phyloP scores from a whole-genome alignment of 257 asterid species.

The Solanum bukasovii region DNA sequence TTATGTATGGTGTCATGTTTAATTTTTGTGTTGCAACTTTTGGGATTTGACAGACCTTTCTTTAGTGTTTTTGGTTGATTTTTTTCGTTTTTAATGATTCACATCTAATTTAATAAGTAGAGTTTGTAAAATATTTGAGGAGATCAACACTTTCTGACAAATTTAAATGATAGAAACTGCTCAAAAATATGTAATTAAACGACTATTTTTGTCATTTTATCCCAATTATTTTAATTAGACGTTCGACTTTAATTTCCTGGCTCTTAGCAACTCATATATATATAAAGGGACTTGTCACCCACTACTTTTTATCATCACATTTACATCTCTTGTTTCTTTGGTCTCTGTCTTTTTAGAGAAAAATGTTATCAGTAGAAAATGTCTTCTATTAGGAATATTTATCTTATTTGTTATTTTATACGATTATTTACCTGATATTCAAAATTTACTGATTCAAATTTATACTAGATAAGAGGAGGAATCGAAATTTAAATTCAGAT shows the following conservation, averaged over 20 bases:
- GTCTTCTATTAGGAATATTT: background rate
- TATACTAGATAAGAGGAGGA: background rate
- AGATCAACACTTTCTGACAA: no score
- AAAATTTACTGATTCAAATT: background rate
- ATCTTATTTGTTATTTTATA: background rate
- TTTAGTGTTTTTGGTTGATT: background rate
- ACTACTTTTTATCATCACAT: background rate
- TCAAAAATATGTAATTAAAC: background rate
- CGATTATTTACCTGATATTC: background rate
- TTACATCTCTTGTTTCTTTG: background rate
- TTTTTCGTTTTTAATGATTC: background rate
- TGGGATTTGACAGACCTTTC: background rate
- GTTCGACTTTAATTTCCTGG: no score
- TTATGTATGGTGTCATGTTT: no score
- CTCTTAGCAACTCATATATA: no score
- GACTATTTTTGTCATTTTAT: background rate
- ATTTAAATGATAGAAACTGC: background rate
- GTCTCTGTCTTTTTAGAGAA: background rate
- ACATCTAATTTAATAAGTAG: no score
- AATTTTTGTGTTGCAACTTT: no score
- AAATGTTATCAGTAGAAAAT: background rate
- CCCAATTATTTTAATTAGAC: no score
- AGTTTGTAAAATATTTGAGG: no score
- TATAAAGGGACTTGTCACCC: no score
- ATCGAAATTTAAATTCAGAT: no score